These are phyloP conservation scores for Verticillium klebahnii DNA, from an alignment of 2,329 filamentous ascomycete genomes.

Conservation along the genomic window DNA sequence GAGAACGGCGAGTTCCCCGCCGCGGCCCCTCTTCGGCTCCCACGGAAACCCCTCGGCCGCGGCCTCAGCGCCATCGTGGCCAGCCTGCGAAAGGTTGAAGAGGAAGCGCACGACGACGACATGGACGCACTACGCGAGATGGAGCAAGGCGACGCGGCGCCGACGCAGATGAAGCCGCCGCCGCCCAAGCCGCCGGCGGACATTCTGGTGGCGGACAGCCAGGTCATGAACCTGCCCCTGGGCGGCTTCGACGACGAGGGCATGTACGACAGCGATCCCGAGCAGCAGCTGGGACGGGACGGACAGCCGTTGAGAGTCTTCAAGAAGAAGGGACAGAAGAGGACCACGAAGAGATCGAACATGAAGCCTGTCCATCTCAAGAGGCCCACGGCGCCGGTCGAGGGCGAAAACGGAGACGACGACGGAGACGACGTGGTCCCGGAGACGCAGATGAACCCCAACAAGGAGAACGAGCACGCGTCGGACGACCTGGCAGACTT, in stretches of 20 bases:
- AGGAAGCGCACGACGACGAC: conserved; percentile 66
- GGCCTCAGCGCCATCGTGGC: conserved; percentile 73
- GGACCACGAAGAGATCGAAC: conserved; percentile 66
- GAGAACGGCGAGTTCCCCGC: conserved; percentile 50
- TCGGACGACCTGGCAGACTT: conserved; percentile 24
- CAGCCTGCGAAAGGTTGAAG: conserved; percentile 63
- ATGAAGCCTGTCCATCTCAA: conserved; percentile 51
- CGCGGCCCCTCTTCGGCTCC: conserved; percentile 46
- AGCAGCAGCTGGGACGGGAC: conserved; percentile 45
- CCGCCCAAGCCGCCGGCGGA: conserved; percentile 23
- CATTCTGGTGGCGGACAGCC: conserved; percentile 39
- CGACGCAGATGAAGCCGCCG: conserved; percentile 15
- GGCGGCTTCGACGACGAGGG: conserved; percentile 62
- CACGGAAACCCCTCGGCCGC: conserved; percentile 58
- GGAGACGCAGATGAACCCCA: conserved; percentile 30
- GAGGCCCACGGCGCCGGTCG: conserved; percentile 33
- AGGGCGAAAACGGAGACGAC: conserved; percentile 20
- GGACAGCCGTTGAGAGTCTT: conserved; percentile 58
- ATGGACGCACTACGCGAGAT: conserved; percentile 69
- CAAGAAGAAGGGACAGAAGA: conserved; percentile 83
- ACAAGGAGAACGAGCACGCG: conserved; percentile 22
- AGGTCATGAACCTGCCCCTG: conserved; percentile 38
- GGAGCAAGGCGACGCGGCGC: conserved; percentile 43
- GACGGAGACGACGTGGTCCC: conserved; percentile 30
- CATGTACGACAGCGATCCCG: conserved; percentile 52